These are phyloP conservation scores for Hanseniaspora occidentalis DNA, from an alignment of 805 yeast genomes.

Conservation along the genomic window DNA sequence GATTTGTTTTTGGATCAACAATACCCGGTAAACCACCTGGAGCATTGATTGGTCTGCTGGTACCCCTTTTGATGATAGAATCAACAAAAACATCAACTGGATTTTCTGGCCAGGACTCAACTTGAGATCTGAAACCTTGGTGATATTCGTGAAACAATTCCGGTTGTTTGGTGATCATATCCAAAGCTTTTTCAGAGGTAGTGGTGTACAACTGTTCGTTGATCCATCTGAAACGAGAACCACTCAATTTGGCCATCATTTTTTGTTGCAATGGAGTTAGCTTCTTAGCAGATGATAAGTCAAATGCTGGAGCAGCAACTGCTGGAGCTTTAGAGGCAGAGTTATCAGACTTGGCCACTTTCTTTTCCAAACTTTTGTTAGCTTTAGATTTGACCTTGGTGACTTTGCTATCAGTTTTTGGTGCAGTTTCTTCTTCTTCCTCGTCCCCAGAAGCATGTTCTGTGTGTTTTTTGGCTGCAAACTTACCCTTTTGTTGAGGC, in stretches of 20 bases:
- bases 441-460: too few species aligned
- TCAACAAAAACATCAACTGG: conserved; percentile 87
- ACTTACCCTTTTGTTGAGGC: conserved; percentile 17
- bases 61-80: conserved; percentile 43
- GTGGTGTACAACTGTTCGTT: conserved; percentile 93
- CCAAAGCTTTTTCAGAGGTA: conserved; percentile 62
- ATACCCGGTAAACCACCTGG: conserved; percentile 93
- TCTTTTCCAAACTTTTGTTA: conserved; percentile 2
- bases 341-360: conserved; percentile 3
- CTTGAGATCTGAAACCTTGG: conserved; percentile 89
- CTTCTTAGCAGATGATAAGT: conserved; percentile 29
- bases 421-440: conserved; percentile 16
- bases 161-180: conserved; percentile 69
- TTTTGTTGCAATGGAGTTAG: conserved; percentile 85
- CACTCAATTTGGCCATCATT: conserved; percentile 89
- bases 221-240: conserved; percentile 96
- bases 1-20: conserved; percentile 28
- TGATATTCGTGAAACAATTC: conserved; percentile 88
- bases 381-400: too few species aligned
- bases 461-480: too few species aligned
- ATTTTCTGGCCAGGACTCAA: conserved; percentile 95
- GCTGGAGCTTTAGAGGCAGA: conserved; percentile 8
- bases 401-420: neutral
- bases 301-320: conserved; percentile 11
- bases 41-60: conserved; percentile 64